Evolutionary conservation across 2,329 filamentous ascomycete species (phyloP), one percentile per base, ranked within the genome.

Genomic region (Cercospora zeae-maydis): DNA sequence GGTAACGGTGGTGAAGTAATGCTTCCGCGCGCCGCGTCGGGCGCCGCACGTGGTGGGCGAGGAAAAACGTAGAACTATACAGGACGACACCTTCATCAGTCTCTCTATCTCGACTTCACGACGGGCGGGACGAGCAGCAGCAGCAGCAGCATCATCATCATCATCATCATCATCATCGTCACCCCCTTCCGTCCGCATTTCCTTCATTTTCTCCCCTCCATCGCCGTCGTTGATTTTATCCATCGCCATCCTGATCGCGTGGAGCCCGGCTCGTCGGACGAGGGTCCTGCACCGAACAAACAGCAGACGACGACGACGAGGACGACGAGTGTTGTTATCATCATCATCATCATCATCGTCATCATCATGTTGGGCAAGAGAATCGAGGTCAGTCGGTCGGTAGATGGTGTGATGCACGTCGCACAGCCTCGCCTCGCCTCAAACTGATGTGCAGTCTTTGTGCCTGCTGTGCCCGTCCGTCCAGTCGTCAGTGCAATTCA

Each of bases 321-420:
- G 24, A 27, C 24, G 24, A 27, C 24, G 24, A 27, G 3, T 27
- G 24, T 27, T 27, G 24, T 27, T 27, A 27, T 39, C 34, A 36
- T 36, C 34, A 14, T 8, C 34, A 36, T 8, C 34, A 36, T 11
- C 47, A 51, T n/a, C 47, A 11, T 5, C 47, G 27, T 10, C n/a
- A n/a, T n/a, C n/a, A 51, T 27, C 16, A 59, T 59, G 56, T 37
- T 61, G 30, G 54, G 54, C 45, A 58, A 53, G 54, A 62, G 21
- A 45, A 58, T 62, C 51, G 60, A 62, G 60, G 60, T 62, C 60
- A 62, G 60, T 62, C 33, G 21, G 21, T 21, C 47, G 45, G 14
- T 21, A 8, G 19, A 30, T 24, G 19, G 21, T 16, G 19, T 42
- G n/a, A 42, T 30, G 19, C 21, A 30, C 47, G 24, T 27, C 47